phyloP scores from a whole-genome alignment of 495 filamentous ascomycete species.

The Penicillium coffeae region DNA sequence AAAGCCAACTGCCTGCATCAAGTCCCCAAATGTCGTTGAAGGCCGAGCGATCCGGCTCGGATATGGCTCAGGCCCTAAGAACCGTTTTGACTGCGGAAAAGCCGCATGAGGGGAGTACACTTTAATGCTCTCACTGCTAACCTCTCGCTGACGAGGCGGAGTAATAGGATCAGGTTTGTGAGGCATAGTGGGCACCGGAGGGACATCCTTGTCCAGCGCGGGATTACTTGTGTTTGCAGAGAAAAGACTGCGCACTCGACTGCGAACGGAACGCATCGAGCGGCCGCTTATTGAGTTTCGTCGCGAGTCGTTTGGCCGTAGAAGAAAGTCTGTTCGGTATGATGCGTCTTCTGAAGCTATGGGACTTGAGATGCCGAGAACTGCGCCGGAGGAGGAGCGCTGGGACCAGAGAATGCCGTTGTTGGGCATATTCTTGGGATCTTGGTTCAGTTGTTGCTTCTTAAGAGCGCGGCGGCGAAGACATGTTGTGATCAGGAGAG shows the following conservation, averaged over 20 bases:
- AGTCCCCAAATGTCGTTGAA: constrained; percentile 61
- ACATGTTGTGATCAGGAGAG: constrained; percentile 42
- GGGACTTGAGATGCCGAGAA: constrained; percentile 53
- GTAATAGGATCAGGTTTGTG: constrained; percentile 20
- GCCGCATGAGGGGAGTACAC: constrained; percentile 62
- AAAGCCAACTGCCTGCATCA: constrained; percentile 59
- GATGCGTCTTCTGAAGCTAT: constrained; percentile 47
- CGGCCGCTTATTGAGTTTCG: constrained; percentile 24
- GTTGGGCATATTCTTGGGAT: constrained; percentile 9
- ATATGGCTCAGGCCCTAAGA: constrained; percentile 30
- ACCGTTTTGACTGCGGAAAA: constrained; percentile 25
- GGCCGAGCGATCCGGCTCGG: constrained; percentile 28
- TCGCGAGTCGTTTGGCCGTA: constrained; percentile 25
- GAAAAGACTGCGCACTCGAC: constrained; percentile 38
- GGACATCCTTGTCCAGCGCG: constrained; percentile 16
- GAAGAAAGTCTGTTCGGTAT: constrained; percentile 58
- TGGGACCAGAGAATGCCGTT: constrained; percentile 19
- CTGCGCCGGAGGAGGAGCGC: constrained; percentile 39
- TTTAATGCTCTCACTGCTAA: constrained; percentile 64
- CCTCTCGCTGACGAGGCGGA: constrained; percentile 42
- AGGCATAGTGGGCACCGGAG: constrained; percentile 16
- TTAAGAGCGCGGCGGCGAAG: constrained; percentile 25
- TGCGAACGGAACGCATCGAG: constrained; percentile 33
- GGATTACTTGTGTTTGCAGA: constrained; percentile 10
- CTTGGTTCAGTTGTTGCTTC: constrained; percentile 10